Conservation (phyloP, 805 yeast genomes). For the Candida rishiriensis region DNA sequence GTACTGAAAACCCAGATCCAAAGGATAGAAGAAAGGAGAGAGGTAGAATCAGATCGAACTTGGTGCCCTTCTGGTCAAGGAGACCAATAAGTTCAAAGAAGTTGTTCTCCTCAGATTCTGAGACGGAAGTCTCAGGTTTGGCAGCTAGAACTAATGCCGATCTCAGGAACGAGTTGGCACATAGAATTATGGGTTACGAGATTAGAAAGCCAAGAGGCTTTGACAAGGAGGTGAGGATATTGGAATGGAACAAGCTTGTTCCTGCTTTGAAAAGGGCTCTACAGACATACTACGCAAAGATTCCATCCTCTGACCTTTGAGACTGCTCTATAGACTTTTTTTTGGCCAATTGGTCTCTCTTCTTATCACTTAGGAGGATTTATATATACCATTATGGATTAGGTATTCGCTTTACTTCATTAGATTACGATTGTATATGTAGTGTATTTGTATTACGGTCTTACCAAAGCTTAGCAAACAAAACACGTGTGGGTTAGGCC, state of each 20-base stretch:
- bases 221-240: slow-evolving; percentile 61
- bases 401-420: no score
- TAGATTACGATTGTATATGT: no score
- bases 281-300: slow-evolving; percentile 60
- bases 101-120: slow-evolving; percentile 4
- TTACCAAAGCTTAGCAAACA: no score
- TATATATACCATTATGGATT: no score
- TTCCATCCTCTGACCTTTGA: slow-evolving; percentile 31
- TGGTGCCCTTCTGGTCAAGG: slow-evolving; percentile 65
- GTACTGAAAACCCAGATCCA: slow-evolving; percentile 41
- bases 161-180: slow-evolving; percentile 51
- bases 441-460: no score
- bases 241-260: slow-evolving; percentile 54
- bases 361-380: no score
- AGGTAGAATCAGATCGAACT: slow-evolving; percentile 61
- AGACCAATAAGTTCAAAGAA: slow-evolving; percentile 50
- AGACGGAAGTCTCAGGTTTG: slow-evolving; percentile 6
- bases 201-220: slow-evolving; percentile 62
- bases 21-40: slow-evolving; percentile 55
- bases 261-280: slow-evolving; percentile 61
- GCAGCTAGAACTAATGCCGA: slow-evolving; percentile 27
- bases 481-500: no score
- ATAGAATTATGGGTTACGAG: slow-evolving; percentile 61
- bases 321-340: neutral
- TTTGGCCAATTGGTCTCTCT: no score